Base-by-base conservation (phyloP, 1,284 basidiomycete species). In the Omphalotus olearius region DNA sequence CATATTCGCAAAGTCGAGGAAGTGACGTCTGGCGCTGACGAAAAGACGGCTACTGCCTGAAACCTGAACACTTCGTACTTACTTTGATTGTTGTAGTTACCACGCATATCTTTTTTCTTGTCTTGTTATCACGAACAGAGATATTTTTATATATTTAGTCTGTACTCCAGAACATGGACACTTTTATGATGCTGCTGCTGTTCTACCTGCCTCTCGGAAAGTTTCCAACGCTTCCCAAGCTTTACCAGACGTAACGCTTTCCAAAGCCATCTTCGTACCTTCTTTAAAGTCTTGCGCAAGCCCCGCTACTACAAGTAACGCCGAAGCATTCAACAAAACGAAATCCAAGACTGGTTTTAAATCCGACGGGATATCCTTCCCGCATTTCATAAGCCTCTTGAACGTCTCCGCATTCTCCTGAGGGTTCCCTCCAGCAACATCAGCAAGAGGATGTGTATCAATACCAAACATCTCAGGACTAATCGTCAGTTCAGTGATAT, bases 271-370 rank as follows among this genome's bases (percentile, higher is more conserved):
- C 52, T 68, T 66, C 0, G 89, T 83, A 2, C 91, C 93, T 25
- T 93, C 80, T 63, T 79, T 79, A 64, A 80, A 89, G 63, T 85
- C 79, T 37, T 65, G 64, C 13, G 85, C 91, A 38, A 86, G 56
- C 1, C 91, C 92, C 1, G 89, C 82, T 3, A 96, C 82, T 17
- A 93, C 82, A 37, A 97, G 70, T 47, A 96, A 65, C 6, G 91
- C 92, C 6, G 91, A 82, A 1, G 92, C 80, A 62, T 96, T 96
- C 68, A 96, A 69, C 50, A 93, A 69, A 52, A 96, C 90, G 64
- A 93, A 96, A 62, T 94, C 85, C 35, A 82, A 66, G 48, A 93
- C 79, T 0, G 90, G 78, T 4, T 66, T 71, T 51, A 90, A 61
- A 20, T 64, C 65, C 51, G 72, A 69, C 33, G 87, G 77, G 45